Evolutionary conservation across 2,329 filamentous ascomycete species (phyloP), one percentile per base, ranked within the genome.

Genomic region (Cladosporium oxysporum): DNA sequence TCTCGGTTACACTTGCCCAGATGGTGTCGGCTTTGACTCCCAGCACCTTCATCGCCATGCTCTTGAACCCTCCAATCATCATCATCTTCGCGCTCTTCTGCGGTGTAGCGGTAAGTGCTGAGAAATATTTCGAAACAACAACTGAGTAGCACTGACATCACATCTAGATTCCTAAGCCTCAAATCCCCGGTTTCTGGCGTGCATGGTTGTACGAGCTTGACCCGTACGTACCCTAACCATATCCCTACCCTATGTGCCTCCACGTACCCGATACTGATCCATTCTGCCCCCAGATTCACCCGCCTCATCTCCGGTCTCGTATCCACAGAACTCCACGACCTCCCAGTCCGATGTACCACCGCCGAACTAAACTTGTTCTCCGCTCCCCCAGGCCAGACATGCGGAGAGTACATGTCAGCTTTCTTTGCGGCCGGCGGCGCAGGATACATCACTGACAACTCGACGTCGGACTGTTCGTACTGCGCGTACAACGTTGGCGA

Each of bases 71-170:
- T 0, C 91, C 93, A 75, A 81, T 95, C 76, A 89, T 93, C 77
- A 91, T 95, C 76, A 88, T 90, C 66, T 94, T 96, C 74, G 85
- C 90, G 1, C 84, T 96, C 28, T 96, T 96, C 86, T 96, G 91
- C 73, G 92, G 92, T 77, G 92, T 96, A 68, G 90, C 91, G 0
- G 91, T 96, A 60, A 62, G 59, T 62, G 33, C 50, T 29, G 7
- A 31, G 16, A 14, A 16, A 11, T 3, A 31, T 11, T 18, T n/a
- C 18, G 18, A 18, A 31, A 53, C 16, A n/a, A 1, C 14, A 53
- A 18, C 18, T 18, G 10, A 3, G 3, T 16, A 55, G 14, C 23
- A 63, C 49, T 63, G 50, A 63, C 49, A 55, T 55, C 49, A 47
- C 12, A 6, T 28, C 21, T 33, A 63, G 60, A 63, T 63, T 2